A percentile compares a stretch with the other conserved stretches of the same genome.
phyloP scores from a whole-genome alignment of 2,329 filamentous ascomycete species.

The Colletotrichum neosansevieriae region DNA sequence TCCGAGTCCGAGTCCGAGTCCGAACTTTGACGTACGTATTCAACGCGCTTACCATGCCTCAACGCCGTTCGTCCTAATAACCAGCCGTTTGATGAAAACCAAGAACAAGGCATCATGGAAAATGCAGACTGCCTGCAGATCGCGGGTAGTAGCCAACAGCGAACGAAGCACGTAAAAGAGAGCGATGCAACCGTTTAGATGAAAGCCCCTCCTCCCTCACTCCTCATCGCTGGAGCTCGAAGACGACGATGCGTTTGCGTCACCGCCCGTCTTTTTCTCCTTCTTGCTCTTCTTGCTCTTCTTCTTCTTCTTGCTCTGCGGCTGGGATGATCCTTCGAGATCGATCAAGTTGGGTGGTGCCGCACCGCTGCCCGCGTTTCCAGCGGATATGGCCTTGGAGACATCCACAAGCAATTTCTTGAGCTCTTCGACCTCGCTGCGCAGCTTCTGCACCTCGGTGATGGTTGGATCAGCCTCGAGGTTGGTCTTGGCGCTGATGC shows the following conservation, averaged over 20 bases:
- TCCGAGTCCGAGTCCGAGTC: too few relatives aligned
- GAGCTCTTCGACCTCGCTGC: slow-evolving; percentile 68
- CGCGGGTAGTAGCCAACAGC: too few relatives aligned
- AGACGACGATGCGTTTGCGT: background rate
- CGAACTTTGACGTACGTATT: too few relatives aligned
- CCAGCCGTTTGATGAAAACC: background rate
- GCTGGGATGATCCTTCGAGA: slow-evolving; percentile 4
- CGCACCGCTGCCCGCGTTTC: slow-evolving; percentile 10
- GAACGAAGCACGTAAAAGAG: background rate
- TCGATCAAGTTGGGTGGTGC: slow-evolving; percentile 30
- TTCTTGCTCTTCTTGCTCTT: slow-evolving; percentile 36
- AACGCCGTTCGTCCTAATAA: slow-evolving; percentile 22
- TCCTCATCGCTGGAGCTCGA: slow-evolving; percentile 35
- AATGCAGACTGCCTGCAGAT: background rate
- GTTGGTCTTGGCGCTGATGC: slow-evolving; percentile 81
- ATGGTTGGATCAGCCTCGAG: slow-evolving; percentile 82
- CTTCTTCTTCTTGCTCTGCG: slow-evolving; percentile 20
- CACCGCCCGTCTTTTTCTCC: slow-evolving; percentile 11
- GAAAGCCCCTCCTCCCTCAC: slow-evolving; percentile 26
- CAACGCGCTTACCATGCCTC: background rate
- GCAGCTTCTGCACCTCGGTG: slow-evolving; percentile 73
- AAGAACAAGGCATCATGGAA: background rate
- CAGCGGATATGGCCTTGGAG: slow-evolving; percentile 41
- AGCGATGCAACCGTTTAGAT: background rate
- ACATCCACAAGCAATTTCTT: slow-evolving; percentile 59